Percentiles rank a stretch among this genome's conserved stretches.
These are phyloP conservation scores for Plasmodium billcollinsi DNA, from an alignment of 169 alveolate genomes.

Conservation along the genomic window DNA sequence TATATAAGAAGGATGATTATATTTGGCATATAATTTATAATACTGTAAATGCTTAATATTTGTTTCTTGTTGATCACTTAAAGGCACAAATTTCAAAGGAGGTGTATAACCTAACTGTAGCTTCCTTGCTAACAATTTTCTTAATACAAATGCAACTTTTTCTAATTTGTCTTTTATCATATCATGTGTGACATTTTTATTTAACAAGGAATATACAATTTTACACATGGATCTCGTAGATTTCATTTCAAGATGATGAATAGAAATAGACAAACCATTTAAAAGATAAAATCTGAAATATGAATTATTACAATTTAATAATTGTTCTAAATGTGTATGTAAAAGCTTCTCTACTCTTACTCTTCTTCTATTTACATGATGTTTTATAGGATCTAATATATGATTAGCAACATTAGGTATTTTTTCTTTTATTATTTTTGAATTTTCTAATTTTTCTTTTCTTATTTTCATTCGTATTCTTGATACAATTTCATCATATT, in stretches of 20 bases:
- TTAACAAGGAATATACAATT: constrained; percentile 82
- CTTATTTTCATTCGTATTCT: constrained; percentile 83
- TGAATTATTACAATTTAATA: constrained; percentile 81
- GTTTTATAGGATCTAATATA: constrained; percentile 83
- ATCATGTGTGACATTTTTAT: constrained; percentile 74
- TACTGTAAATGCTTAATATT: constrained; percentile 55
- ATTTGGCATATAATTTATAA: constrained; percentile 63
- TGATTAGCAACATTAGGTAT: constrained; percentile 83
- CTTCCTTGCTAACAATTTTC: constrained; percentile 84
- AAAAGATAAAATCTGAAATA: constrained; percentile 76
- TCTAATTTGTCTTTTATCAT: constrained; percentile 79
- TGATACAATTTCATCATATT: constrained; percentile 85
- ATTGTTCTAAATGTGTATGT: constrained; percentile 83
- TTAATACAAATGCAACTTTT: constrained; percentile 77
- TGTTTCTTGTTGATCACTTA: constrained; percentile 59
- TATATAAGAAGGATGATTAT: constrained; percentile 27
- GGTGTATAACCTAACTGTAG: constrained; percentile 88
- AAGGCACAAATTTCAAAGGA: constrained; percentile 79
- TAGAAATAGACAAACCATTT: constrained; percentile 82
- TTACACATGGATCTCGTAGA: constrained; percentile 77
- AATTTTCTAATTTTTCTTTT: constrained; percentile 80
- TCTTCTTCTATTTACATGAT: constrained; percentile 82
- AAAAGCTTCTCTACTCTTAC: constrained; percentile 81
- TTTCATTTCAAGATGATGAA: constrained; percentile 85
- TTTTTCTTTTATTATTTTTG: constrained; percentile 81